These are phyloP conservation scores for Abrus pulchellus DNA, from an alignment of 306 rosid species.

Conservation along the genomic window DNA sequence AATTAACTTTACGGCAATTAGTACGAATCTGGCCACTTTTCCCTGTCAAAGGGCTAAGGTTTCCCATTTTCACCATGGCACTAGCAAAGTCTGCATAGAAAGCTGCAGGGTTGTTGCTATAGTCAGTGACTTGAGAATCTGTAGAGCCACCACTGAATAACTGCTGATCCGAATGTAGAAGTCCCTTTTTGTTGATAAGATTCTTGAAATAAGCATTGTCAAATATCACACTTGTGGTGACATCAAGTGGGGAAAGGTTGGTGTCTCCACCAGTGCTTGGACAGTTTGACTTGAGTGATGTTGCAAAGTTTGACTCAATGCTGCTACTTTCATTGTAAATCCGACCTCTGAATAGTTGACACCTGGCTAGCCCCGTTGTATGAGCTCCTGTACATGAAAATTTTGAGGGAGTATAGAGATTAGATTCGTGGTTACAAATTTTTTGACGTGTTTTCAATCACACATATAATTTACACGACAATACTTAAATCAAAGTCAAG, in stretches of 20 bases:
- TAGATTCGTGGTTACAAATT: too few species aligned
- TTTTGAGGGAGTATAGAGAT: neutral
- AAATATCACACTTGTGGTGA: slow-evolving; percentile 50
- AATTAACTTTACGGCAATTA: slow-evolving; percentile 60
- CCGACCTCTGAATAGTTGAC: slow-evolving; percentile 58
- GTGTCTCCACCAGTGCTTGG: slow-evolving; percentile 53
- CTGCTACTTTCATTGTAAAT: slow-evolving; percentile 60
- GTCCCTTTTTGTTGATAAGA: slow-evolving; percentile 42
- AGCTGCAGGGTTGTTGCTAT: slow-evolving; percentile 35
- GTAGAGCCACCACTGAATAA: slow-evolving; percentile 46
- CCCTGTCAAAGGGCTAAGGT: slow-evolving; percentile 65
- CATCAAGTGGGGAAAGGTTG: slow-evolving; percentile 67
- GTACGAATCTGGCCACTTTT: slow-evolving; percentile 65
- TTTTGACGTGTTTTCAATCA: too few species aligned
- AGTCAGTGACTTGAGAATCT: slow-evolving; percentile 43
- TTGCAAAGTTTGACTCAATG: slow-evolving; percentile 58
- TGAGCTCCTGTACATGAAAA: slow-evolving; percentile 60
- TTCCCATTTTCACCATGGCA: slow-evolving; percentile 73
- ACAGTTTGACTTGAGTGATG: slow-evolving; percentile 61
- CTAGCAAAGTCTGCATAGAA: slow-evolving; percentile 60
- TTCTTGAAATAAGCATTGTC: slow-evolving; percentile 58
- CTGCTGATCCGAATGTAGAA: slow-evolving; percentile 50
- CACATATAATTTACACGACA: too few species aligned
- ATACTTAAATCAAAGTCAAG: too few species aligned
- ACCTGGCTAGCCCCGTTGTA: slow-evolving; percentile 71